Conservation (phyloP, 768 basidiomycete genomes). For the Pisolithus microcarpus region DNA sequence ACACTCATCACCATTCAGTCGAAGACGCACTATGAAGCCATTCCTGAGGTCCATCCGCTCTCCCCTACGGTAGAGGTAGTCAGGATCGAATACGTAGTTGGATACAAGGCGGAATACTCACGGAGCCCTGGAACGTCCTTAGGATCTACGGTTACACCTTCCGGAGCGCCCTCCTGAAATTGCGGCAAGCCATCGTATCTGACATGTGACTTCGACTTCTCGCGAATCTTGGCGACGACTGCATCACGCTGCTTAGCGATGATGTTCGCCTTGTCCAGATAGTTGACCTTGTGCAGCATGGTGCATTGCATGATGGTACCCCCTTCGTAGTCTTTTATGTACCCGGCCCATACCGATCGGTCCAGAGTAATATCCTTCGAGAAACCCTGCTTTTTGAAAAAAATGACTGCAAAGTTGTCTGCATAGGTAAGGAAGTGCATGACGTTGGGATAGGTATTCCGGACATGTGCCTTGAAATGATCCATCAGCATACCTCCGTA, state of each 20-base stretch:
- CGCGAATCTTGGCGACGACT: constrained; percentile 79
- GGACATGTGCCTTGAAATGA: constrained; percentile 91
- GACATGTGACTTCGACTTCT: constrained; percentile 80
- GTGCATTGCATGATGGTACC: constrained; percentile 99
- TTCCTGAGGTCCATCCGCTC: constrained; percentile 86
- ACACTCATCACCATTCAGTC: not conserved
- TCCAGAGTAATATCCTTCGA: constrained; percentile 95
- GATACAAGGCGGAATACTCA: constrained; percentile 32
- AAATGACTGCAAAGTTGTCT: constrained; percentile 98
- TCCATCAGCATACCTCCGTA: constrained; percentile 99
- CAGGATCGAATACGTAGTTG: constrained; percentile 6
- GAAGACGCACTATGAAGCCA: constrained; percentile 59
- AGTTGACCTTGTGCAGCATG: constrained; percentile 89
- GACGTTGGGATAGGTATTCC: constrained; percentile 75
- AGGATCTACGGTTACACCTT: constrained; percentile 52
- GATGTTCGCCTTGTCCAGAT: constrained; percentile 71
- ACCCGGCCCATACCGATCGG: constrained; percentile 90
- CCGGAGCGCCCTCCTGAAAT: constrained; percentile 55
- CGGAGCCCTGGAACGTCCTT: constrained; percentile 83
- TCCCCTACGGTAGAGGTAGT: constrained; percentile 46
- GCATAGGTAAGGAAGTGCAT: constrained; percentile 97
- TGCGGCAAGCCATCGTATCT: constrained; percentile 73
- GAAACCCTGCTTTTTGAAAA: constrained; percentile 99
- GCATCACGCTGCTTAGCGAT: constrained; percentile 82
- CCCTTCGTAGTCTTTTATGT: constrained; percentile 99